A percentile compares a stretch with the other conserved stretches of the same genome.
phyloP scores from a whole-genome alignment of 495 filamentous ascomycete genomes.

The Xanthoparmelia taractica region DNA sequence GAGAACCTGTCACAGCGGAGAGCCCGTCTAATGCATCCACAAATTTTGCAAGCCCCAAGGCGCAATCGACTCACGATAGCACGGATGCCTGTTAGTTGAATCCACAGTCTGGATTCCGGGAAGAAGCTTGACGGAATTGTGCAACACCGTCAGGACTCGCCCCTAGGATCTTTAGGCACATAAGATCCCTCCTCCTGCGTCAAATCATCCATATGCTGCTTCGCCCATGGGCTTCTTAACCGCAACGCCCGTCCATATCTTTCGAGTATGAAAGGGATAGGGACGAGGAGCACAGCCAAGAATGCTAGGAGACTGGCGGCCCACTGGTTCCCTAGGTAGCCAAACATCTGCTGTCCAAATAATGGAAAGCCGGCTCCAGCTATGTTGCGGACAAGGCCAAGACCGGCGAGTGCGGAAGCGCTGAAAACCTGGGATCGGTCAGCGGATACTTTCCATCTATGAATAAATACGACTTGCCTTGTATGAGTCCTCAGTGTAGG shows the following conservation, averaged over 20 bases:
- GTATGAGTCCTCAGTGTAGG: conserved; percentile 29
- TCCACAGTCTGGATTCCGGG: background rate
- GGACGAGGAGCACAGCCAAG: conserved; percentile 44
- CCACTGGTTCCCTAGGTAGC: conserved; percentile 57
- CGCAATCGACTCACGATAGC: background rate
- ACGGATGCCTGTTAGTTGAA: background rate
- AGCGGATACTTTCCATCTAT: background rate
- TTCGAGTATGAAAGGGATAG: conserved; percentile 39
- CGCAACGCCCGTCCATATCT: conserved; percentile 34
- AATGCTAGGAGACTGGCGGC: conserved; percentile 52
- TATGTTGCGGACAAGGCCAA: conserved; percentile 37
- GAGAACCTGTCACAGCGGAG: background rate
- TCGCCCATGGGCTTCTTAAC: conserved; percentile 37
- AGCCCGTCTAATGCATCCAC: background rate
- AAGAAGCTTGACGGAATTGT: background rate
- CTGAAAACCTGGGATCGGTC: conserved; percentile 20
- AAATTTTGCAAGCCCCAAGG: background rate
- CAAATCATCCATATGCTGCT: conserved; percentile 36
- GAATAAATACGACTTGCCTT: conserved; percentile 1
- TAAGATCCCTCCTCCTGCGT: conserved; percentile 17
- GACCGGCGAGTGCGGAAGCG: conserved; percentile 39
- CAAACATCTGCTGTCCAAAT: conserved; percentile 50
- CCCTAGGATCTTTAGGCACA: background rate
- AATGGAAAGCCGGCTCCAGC: conserved; percentile 42
- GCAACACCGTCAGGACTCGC: background rate